Base-by-base conservation (phyloP, 768 basidiomycete species). In the Pseudohyphozyma bogoriensis region DNA sequence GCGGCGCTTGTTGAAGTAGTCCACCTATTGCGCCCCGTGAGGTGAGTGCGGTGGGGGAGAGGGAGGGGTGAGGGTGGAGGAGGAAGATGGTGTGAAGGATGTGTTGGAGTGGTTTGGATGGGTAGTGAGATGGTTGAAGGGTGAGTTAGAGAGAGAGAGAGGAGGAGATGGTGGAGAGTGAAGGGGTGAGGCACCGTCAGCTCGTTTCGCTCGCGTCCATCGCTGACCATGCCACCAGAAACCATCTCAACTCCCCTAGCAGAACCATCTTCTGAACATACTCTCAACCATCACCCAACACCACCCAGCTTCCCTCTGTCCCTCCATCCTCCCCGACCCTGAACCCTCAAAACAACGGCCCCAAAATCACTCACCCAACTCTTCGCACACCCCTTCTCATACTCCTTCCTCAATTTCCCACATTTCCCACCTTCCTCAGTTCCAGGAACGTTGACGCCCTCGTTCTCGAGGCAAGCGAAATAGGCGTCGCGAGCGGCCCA, bases 1-100 rank as follows among this genome's bases (percentile, higher is more conserved):
- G 15, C 65, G 58, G n/a, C 90, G 82, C 72, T 89, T 86, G 76
- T 95, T 93, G 71, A 96, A 95, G 73, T 96, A 93, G 31, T 87
- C 87, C 68, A 96, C 85, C 92, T 96, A n/a, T n/a, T n/a, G n/a
- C n/a, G n/a, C n/a, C n/a, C n/a, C n/a, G n/a, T n/a, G n/a, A n/a
- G n/a, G 67, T 36, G 24, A 56, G 16, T 15, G n/a, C 3, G 39
- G 5, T 10, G 5, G 10, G 1, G 7, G 49, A 16, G 33, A 36
- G 20, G 31, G 35, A 46, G n/a, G 22, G 20, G 33, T 8, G 29
- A 11, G 26, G 22, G 12, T 9, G 28, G 18, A 20, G 24, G 32
- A 9, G n/a, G 36, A 39, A 50, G 28, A n/a, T n/a, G 40, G n/a
- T 18, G 36, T 6, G 40, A 16, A 39, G 37, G 12, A 39, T 10